Evolutionary conservation across 2,329 filamentous ascomycete species (phyloP), one percentile per base, ranked within the genome.

Genomic region (Cercospora beticola): DNA sequence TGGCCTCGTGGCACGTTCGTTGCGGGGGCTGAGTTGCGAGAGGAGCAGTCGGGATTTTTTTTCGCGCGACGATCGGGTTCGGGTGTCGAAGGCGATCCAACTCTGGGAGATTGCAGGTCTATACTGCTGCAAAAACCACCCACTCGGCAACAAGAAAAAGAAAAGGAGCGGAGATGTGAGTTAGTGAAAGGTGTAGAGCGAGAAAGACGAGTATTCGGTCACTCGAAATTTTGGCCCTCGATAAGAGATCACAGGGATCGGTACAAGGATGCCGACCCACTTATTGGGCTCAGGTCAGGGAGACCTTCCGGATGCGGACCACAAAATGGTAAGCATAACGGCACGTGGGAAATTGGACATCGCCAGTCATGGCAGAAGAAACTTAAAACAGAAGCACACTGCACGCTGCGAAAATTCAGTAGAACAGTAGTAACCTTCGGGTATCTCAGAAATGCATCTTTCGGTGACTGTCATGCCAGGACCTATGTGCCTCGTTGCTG

Each of bases 1-100:
- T 85, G 49, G 58, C 66, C 54, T 58, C 43, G 18, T 26, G 52
- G 31, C 28, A 46, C 31, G 31, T 40, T 31, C 30, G 59, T 46
- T 18, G 59, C 21, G 31, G 59, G 8, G 31, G 59, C 59, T 43
- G 40, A 31, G 60, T 49, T 33, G 60, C 26, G 23, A 52, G 58
- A 49, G n/a, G 21, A 30, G 36, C 33, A 16, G 58, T 31, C 21
- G n/a, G 31, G 8, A 30, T 18, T n/a, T 60, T 36, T 52, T 9
- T 26, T n/a, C n/a, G 26, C 31, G 40, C 36, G 21, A 62, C 33
- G 9, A 12, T 36, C 28, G 4, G 56, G 18, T n/a, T 59, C n/a
- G 28, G 28, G 16, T 58, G n/a, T 31, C 7, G n/a, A 33, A 1
- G 56, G 21, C 49, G 49, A 26, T 21, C 21, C 18, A 54, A n/a